These are phyloP conservation scores for Graphilbum ipis-grandicollis DNA, from an alignment of 2,329 filamentous ascomycete genomes.

Conservation along the genomic window DNA sequence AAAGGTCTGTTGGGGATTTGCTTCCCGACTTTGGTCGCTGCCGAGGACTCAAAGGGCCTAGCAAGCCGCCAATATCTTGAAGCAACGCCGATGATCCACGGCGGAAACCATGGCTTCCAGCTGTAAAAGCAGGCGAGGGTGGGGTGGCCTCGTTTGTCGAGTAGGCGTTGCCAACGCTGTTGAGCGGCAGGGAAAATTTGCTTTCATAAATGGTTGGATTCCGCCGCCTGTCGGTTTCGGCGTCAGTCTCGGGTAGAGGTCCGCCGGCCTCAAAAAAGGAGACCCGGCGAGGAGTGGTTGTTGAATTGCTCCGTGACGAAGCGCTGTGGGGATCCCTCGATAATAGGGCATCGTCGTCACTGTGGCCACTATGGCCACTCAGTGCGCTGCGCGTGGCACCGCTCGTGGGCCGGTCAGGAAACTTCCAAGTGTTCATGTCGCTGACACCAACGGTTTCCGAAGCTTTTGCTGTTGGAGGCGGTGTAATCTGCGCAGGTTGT, in stretches of 20 bases:
- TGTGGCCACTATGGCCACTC: constrained; percentile 18
- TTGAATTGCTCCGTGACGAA: constrained; percentile 21
- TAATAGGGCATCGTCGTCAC: constrained; percentile 27
- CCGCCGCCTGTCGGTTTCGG: constrained; percentile 25
- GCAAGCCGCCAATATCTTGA: constrained; percentile 38
- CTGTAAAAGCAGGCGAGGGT: constrained; percentile 21
- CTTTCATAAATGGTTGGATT: constrained; percentile 16
- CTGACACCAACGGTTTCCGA: constrained; percentile 18
- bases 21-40: neutral
- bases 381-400: constrained; percentile 12
- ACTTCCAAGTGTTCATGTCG: constrained; percentile 30
- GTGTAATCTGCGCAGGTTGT: too few species aligned
- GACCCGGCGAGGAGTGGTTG: constrained; percentile 37
- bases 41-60: constrained; percentile 19
- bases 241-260: constrained; percentile 34
- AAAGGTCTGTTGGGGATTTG: constrained; percentile 17
- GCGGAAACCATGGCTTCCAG: constrained; percentile 25
- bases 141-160: constrained; percentile 20
- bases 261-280: constrained; percentile 80
- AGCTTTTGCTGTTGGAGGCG: too few species aligned
- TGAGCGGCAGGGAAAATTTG: constrained; percentile 3
- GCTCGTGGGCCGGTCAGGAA: constrained; percentile 20
- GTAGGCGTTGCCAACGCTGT: constrained; percentile 8
- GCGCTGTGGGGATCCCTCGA: constrained; percentile 17
- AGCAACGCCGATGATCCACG: constrained; percentile 40